A percentile compares a stretch with the other conserved stretches of the same genome.
Conservation (phyloP, 768 basidiomycete genomes). For the Lentinula sp. region DNA sequence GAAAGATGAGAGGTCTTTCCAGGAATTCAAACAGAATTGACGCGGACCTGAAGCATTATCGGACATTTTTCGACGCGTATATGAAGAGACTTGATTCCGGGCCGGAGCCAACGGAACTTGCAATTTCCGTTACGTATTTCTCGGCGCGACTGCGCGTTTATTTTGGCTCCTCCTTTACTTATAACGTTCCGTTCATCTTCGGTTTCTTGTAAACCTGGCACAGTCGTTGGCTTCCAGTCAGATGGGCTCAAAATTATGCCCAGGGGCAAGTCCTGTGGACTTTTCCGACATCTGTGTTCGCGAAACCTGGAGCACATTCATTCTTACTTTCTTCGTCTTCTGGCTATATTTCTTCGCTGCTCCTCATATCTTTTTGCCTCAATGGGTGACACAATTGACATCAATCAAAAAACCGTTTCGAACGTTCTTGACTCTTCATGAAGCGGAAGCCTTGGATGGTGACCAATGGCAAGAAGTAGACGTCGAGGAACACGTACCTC, state of each 20-base stretch:
- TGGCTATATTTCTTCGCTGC: conserved; percentile 29
- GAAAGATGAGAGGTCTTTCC: neutral
- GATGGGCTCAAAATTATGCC: neutral
- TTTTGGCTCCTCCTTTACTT: neutral
- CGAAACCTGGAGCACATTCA: conserved; percentile 42
- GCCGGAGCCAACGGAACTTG: neutral
- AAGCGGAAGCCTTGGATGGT: conserved; percentile 46
- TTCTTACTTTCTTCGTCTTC: conserved; percentile 43
- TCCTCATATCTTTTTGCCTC: conserved; percentile 13
- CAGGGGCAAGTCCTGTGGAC: conserved; percentile 19
- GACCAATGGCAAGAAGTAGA: conserved; percentile 16
- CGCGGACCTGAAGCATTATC: neutral
- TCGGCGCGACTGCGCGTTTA: neutral
- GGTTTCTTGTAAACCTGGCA: neutral
- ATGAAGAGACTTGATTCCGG: neutral
- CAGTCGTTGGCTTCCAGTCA: neutral
- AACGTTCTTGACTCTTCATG: conserved; percentile 18
- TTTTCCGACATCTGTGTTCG: conserved; percentile 42
- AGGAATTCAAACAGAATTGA: neutral
- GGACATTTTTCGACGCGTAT: neutral
- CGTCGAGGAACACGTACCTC: conserved; percentile 25
- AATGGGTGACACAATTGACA: conserved; percentile 14
- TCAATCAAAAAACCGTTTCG: conserved; percentile 13
- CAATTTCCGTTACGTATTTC: neutral
- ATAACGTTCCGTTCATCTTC: neutral